Conservation (phyloP, 208 protist genomes). For the Acanthamoeba castellanii region DNA sequence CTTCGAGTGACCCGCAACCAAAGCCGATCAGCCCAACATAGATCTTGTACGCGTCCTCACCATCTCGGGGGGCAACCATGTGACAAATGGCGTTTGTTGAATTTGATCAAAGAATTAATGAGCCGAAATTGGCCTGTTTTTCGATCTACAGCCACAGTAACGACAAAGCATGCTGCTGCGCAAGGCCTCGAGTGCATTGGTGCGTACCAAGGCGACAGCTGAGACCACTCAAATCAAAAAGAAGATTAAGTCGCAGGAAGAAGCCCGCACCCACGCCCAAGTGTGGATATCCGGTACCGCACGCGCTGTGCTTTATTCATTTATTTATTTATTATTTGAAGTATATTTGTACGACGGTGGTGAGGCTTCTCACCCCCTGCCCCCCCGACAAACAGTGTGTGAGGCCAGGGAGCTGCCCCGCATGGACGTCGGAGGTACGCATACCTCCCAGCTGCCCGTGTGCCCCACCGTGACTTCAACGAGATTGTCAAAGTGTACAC, state of each 20-base stretch:
- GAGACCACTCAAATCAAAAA: slow-evolving; percentile 17
- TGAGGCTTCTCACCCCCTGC: neutral
- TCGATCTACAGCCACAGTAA: neutral
- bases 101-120: too few relatives aligned
- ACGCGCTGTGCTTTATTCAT: neutral
- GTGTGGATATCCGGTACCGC: slow-evolving; percentile 27
- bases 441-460: neutral
- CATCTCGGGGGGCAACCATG: too few relatives aligned
- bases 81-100: too few relatives aligned
- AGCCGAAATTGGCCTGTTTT: too few relatives aligned
- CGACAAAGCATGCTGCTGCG: slow-evolving; percentile 12
- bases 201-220: neutral
- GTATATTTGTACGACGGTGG: neutral
- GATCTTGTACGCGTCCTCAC: too few relatives aligned
- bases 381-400: neutral
- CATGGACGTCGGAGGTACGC: slow-evolving; percentile 60
- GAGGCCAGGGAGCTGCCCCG: slow-evolving; percentile 37
- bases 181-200: neutral
- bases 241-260: slow-evolving; percentile 21
- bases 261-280: neutral
- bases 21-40: too few relatives aligned
- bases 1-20: too few relatives aligned
- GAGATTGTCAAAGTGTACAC: too few relatives aligned
- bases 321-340: slow-evolving; percentile 19
- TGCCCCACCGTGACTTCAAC: too few relatives aligned